Evolutionary conservation across 176 grass and related monocot genomes (phyloP).

Genomic region (Otatea glauca): DNA sequence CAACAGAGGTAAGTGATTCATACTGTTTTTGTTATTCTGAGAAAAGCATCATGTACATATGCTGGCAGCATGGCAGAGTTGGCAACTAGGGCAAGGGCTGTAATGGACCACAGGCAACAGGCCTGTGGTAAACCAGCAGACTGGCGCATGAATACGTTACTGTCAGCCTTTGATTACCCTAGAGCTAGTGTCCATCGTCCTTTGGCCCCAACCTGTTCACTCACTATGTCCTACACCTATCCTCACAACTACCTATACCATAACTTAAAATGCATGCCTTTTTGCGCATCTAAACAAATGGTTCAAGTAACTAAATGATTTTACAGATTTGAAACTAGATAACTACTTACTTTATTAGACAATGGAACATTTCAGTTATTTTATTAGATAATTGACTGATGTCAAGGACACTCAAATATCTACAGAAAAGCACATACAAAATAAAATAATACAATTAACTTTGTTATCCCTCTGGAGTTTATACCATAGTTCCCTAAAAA

Average conservation of each 20-base stretch:
- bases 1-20: constrained; percentile 62
- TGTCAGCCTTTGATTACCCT: background rate
- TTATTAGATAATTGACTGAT: background rate
- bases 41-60: constrained; percentile 12
- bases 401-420: background rate
- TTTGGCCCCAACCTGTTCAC: constrained; percentile 18
- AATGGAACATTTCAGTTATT: background rate
- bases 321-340: background rate
- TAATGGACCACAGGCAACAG: constrained; percentile 22
- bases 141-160: constrained; percentile 1
- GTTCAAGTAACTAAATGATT: background rate
- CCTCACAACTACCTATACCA: background rate
- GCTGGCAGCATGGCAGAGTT: constrained; percentile 28
- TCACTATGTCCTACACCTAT: background rate
- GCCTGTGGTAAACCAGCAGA: constrained; percentile 23
- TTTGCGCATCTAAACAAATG: background rate
- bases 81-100: constrained; percentile 20
- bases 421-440: constrained; percentile 21
- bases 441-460: background rate
- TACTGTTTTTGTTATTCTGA: constrained; percentile 14
- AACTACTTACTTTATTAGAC: background rate
- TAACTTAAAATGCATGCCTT: background rate
- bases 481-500: background rate
- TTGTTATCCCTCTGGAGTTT: background rate
- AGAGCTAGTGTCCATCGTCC: constrained; percentile 19